phyloP scores from a whole-genome alignment of 1,284 basidiomycete species.

The Cryptococcus hybrid region DNA sequence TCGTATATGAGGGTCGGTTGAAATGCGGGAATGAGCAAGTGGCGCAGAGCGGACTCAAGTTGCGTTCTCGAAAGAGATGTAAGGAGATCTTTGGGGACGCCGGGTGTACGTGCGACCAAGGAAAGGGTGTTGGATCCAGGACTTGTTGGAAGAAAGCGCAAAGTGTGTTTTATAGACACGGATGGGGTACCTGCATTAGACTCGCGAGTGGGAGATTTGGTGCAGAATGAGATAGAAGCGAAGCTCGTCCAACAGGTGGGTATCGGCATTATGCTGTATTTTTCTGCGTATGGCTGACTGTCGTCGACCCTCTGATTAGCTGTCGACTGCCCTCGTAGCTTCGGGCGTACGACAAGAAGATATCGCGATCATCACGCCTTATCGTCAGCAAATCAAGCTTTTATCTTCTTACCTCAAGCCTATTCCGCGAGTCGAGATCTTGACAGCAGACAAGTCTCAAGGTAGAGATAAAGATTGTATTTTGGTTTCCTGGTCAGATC shows the following conservation, averaged over 20 bases:
- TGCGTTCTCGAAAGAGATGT: conserved; percentile 56
- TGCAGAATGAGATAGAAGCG: conserved; percentile 85
- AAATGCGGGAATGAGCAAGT: conserved; percentile 73
- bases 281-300: background rate
- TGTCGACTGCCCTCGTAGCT: conserved; percentile 63
- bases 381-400: conserved; percentile 93
- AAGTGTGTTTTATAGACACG: conserved; percentile 90
- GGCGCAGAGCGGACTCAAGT: conserved; percentile 59
- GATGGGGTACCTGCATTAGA: conserved; percentile 73
- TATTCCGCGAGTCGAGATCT: conserved; percentile 66
- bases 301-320: conserved; percentile 49
- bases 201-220: conserved; percentile 76
- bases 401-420: conserved; percentile 59
- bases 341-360: conserved; percentile 67
- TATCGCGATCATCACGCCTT: conserved; percentile 86
- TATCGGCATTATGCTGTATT: background rate
- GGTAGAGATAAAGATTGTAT: conserved; percentile 96
- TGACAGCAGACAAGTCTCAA: conserved; percentile 94
- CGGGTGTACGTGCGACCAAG: conserved; percentile 43
- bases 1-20: conserved; percentile 80
- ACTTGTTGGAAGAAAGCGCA: conserved; percentile 66
- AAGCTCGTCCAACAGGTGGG: conserved; percentile 51
- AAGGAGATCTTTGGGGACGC: conserved; percentile 11
- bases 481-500: conserved; percentile 85
- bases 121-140: conserved; percentile 66